Conservation (phyloP, 2,329 filamentous ascomycete species). For the Hymenoscyphus infarciens region DNA sequence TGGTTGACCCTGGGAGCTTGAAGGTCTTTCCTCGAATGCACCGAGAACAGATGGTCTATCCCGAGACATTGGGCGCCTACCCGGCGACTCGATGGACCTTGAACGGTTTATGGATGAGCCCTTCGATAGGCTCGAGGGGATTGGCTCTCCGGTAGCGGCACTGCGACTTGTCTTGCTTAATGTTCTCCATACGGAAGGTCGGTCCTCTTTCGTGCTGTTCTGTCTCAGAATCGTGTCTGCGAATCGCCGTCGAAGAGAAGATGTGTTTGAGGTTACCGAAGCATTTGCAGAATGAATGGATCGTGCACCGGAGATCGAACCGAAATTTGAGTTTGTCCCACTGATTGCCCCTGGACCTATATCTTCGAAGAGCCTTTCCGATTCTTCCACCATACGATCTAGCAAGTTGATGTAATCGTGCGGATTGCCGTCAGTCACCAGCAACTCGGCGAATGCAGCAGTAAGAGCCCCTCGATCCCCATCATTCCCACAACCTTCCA, state of each 20-base stretch:
- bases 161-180: constrained; percentile 75
- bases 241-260: constrained; percentile 79
- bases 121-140: constrained; percentile 59
- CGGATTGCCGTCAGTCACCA: constrained; percentile 73
- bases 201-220: constrained; percentile 70
- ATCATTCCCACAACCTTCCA: constrained; percentile 88
- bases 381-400: constrained; percentile 85
- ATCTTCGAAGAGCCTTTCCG: constrained; percentile 81
- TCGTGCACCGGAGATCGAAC: constrained; percentile 30
- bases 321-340: constrained; percentile 23
- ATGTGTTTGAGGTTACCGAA: constrained; percentile 80
- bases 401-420: constrained; percentile 84
- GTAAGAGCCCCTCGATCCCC: constrained; percentile 86
- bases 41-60: constrained; percentile 60
- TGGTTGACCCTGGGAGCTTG: constrained; percentile 49
- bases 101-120: constrained; percentile 64
- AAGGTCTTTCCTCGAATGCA: constrained; percentile 60
- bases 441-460: constrained; percentile 80
- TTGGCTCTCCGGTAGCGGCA: constrained; percentile 53
- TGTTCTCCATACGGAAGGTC: constrained; percentile 79
- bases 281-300: constrained; percentile 45
- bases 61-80: constrained; percentile 53
- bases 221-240: constrained; percentile 74
- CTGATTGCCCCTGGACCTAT: constrained; percentile 36
- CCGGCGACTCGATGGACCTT: constrained; percentile 69